Conservation (phyloP, 768 basidiomycete species). For the Leccinum truebloodii region DNA sequence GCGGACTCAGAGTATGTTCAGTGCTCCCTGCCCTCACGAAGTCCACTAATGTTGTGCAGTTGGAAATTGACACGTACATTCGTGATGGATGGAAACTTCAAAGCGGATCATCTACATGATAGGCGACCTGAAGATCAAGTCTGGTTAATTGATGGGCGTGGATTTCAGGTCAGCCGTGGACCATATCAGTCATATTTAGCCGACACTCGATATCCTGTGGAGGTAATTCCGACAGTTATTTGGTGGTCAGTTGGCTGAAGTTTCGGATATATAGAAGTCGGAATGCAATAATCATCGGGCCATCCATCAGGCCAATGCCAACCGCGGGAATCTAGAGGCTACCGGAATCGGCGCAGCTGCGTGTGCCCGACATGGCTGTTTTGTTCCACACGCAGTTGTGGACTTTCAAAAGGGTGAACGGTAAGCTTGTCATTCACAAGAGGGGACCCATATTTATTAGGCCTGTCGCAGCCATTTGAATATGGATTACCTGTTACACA, state of each 20-base stretch:
- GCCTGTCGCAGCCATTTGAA: slow-evolving; percentile 3
- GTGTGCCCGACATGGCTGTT: slow-evolving; percentile 4
- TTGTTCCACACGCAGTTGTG: neutral
- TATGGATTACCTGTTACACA: slow-evolving; percentile 3
- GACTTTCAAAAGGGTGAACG: neutral
- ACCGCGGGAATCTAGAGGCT: neutral
- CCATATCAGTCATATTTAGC: neutral
- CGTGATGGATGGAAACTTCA: slow-evolving; percentile 18
- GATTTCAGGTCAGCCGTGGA: neutral
- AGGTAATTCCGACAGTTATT: neutral
- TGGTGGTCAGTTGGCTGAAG: neutral
- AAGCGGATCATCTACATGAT: slow-evolving; percentile 15
- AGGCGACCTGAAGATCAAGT: neutral
- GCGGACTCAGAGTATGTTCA: neutral
- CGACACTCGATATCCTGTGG: neutral
- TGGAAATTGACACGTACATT: slow-evolving; percentile 1
- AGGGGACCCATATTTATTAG: neutral
- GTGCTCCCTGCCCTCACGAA: neutral
- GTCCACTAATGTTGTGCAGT: neutral
- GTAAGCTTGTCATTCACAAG: neutral
- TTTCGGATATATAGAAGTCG: neutral
- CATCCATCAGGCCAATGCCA: neutral
- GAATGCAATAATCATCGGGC: slow-evolving; percentile 7
- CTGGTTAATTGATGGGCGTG: slow-evolving; percentile 2
- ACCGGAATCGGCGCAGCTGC: neutral